phyloP scores from a whole-genome alignment of 768 basidiomycete genomes.

The Tricholoma hemisulphureum region DNA sequence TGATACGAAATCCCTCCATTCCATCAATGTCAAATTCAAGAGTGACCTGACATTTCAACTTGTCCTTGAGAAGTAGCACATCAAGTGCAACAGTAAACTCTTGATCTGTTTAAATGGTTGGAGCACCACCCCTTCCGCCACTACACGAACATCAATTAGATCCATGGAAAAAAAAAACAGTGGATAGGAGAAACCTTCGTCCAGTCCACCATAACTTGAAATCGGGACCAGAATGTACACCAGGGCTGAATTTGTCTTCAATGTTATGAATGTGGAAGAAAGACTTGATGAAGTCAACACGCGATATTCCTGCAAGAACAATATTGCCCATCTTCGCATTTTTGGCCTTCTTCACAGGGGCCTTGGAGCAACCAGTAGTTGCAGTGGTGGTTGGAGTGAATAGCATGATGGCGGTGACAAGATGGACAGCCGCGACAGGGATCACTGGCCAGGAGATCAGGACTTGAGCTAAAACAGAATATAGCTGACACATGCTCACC shows the following conservation, averaged over 20 bases:
- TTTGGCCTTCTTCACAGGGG: constrained; percentile 7
- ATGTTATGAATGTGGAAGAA: constrained; percentile 13
- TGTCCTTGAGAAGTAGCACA: constrained; percentile 12
- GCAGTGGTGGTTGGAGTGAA: not conserved
- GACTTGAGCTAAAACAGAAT: not conserved
- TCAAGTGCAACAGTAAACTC: constrained; percentile 11
- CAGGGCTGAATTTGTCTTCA: constrained; percentile 14
- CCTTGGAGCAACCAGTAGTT: not conserved
- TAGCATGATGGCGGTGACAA: constrained; percentile 6
- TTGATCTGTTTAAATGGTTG: constrained; percentile 5
- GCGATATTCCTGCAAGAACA: constrained; percentile 1
- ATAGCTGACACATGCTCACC: too few species aligned
- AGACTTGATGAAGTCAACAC: constrained; percentile 11
- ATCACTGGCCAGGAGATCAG: not conserved
- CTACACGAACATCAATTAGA: not conserved
- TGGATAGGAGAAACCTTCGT: too few species aligned
- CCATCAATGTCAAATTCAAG: constrained; percentile 22
- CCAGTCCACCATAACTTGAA: constrained; percentile 25
- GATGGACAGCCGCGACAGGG: not conserved
- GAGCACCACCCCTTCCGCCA: constrained; percentile 9
- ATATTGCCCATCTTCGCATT: constrained; percentile 6
- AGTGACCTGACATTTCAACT: constrained; percentile 3
- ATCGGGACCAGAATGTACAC: constrained; percentile 17
- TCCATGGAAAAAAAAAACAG: too few species aligned
- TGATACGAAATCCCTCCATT: constrained; percentile 21